These are phyloP conservation scores for Magnaporthiopsis poae DNA, from an alignment of 2,329 filamentous ascomycete species.

Conservation along the genomic window DNA sequence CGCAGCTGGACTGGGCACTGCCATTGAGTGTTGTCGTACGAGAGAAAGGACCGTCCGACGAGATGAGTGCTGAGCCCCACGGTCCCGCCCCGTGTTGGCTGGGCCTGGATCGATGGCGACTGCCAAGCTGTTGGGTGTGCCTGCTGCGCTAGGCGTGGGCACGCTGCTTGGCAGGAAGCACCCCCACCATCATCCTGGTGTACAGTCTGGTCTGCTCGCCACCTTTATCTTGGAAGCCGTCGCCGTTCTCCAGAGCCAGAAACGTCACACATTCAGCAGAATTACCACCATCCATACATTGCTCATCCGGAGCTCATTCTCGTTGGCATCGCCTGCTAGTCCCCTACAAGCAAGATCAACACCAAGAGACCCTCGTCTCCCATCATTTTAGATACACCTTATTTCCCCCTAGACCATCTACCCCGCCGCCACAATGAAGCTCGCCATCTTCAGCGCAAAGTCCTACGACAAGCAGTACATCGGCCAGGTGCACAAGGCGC, in stretches of 20 bases:
- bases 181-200: background rate
- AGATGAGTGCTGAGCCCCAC: no score
- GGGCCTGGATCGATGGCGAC: no score
- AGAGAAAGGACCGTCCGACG: background rate
- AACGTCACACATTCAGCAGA: background rate
- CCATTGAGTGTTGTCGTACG: background rate
- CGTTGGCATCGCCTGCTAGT: no score
- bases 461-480: slow-evolving; percentile 52
- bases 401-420: slow-evolving; percentile 1
- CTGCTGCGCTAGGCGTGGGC: background rate
- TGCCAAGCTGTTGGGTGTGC: background rate
- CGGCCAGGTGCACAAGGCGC: slow-evolving; percentile 24
- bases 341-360: no score
- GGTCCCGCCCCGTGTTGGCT: no score
- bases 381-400: background rate
- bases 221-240: background rate
- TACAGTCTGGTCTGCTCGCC: background rate
- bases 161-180: background rate
- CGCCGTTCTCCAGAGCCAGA: no score
- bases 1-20: background rate
- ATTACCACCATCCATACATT: background rate
- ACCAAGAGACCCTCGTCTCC: no score
- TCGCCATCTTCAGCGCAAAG: slow-evolving; percentile 57
- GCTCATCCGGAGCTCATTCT: no score
- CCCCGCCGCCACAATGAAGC: slow-evolving; percentile 34